A percentile compares a stretch with the other conserved stretches of the same genome.
Conservation (phyloP, 2,329 filamentous ascomycete species). For the Claviceps sp. region DNA sequence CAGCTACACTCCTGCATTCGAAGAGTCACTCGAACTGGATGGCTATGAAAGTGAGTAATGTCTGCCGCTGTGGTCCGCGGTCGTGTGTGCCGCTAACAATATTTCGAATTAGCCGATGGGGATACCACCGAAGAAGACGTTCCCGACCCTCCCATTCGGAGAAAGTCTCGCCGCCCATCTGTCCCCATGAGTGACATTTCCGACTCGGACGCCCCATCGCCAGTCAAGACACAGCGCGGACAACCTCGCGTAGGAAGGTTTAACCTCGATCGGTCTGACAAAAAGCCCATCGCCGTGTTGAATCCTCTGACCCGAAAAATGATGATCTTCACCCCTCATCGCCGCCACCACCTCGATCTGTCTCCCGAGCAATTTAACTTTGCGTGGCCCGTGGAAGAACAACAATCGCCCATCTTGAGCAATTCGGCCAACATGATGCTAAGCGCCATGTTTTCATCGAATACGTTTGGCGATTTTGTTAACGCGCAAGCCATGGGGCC, state of each 20-base stretch:
- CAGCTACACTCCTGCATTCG: slow-evolving; percentile 17
- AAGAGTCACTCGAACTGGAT: slow-evolving; percentile 31
- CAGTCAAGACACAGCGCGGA: slow-evolving; percentile 33
- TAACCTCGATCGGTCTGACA: slow-evolving; percentile 37
- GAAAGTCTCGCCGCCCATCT: slow-evolving; percentile 31
- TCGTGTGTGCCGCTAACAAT: slow-evolving; percentile 6
- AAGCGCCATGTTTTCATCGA: slow-evolving; percentile 51
- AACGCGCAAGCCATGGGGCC: slow-evolving; percentile 57
- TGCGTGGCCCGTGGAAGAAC: slow-evolving; percentile 27
- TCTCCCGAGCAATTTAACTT: slow-evolving; percentile 43
- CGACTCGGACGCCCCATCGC: slow-evolving; percentile 35
- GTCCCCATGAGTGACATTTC: slow-evolving; percentile 27
- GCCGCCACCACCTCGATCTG: slow-evolving; percentile 34
- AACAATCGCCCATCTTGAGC: slow-evolving; percentile 44
- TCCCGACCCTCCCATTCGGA: slow-evolving; percentile 33
- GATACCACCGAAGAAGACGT: slow-evolving; percentile 49
- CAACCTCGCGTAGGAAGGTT: slow-evolving; percentile 42
- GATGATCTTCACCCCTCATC: slow-evolving; percentile 48
- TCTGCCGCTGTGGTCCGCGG: slow-evolving; percentile 5
- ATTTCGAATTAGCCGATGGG: slow-evolving; percentile 33
- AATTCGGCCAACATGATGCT: slow-evolving; percentile 68
- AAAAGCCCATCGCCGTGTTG: slow-evolving; percentile 45
- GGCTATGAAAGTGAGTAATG: slow-evolving; percentile 46
- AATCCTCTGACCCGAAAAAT: slow-evolving; percentile 45
- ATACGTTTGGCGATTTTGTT: slow-evolving; percentile 42